These are phyloP conservation scores for Tephrocybe sp. DNA, from an alignment of 768 basidiomycete genomes.

Conservation along the genomic window DNA sequence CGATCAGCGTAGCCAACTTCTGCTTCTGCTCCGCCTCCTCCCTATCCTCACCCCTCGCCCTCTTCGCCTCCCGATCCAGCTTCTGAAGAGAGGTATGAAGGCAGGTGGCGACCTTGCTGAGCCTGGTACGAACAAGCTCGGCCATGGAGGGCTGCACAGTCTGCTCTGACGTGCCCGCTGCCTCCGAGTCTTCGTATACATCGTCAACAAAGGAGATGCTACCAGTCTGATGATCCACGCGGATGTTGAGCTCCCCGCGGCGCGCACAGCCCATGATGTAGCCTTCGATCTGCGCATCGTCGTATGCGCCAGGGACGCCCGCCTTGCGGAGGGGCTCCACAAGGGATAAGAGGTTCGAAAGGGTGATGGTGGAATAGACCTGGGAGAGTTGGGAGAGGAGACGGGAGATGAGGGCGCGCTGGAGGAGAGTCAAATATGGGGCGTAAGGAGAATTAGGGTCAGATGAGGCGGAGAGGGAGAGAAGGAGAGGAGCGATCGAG, in stretches of 20 bases:
- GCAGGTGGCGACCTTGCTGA: slow-evolving; percentile 70
- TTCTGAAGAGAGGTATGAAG: slow-evolving; percentile 68
- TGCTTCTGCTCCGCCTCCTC: slow-evolving; percentile 45
- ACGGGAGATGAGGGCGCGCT: slow-evolving; percentile 87
- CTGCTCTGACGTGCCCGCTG: slow-evolving; percentile 32
- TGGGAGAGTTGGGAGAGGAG: slow-evolving; percentile 89
- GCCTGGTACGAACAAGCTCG: slow-evolving; percentile 72
- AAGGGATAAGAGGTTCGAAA: slow-evolving; percentile 73
- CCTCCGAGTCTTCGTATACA: slow-evolving; percentile 44
- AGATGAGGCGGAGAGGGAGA: slow-evolving; percentile 39
- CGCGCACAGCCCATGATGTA: slow-evolving; percentile 93
- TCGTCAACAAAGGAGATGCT: slow-evolving; percentile 84
- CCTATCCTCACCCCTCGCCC: slow-evolving; percentile 21
- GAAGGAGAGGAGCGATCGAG: slow-evolving; percentile 75
- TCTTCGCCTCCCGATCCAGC: slow-evolving; percentile 48
- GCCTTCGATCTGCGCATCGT: slow-evolving; percentile 80
- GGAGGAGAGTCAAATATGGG: slow-evolving; percentile 85
- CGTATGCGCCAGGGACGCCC: slow-evolving; percentile 51
- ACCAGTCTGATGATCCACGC: slow-evolving; percentile 85
- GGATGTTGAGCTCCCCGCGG: slow-evolving; percentile 80
- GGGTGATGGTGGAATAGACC: slow-evolving; percentile 85
- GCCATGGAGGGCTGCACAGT: slow-evolving; percentile 69
- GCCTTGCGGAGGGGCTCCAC: slow-evolving; percentile 69
- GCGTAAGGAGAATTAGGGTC: slow-evolving; percentile 54
- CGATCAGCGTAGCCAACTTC: slow-evolving; percentile 57